These are phyloP conservation scores for Nicotiana knightiana DNA, from an alignment of 257 asterid genomes.

Conservation along the genomic window DNA sequence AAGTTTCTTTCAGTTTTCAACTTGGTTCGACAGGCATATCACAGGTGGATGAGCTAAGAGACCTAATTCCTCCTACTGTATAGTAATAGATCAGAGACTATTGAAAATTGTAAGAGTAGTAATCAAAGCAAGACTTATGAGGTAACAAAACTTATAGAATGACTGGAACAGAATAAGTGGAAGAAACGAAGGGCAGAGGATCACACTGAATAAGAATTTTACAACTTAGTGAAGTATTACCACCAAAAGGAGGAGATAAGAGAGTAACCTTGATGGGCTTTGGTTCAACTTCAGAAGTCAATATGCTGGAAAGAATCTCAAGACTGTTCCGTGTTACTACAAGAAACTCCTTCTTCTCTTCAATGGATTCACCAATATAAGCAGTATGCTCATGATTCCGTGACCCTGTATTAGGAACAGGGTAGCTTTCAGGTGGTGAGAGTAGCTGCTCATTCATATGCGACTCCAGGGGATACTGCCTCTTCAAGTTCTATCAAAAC, in stretches of 20 bases:
- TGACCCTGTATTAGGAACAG: conserved; percentile 42
- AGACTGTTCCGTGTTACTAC: conserved; percentile 67
- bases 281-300: conserved; percentile 62
- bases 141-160: not conserved
- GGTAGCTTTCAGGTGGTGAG: conserved; percentile 57
- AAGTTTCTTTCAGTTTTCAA: not conserved
- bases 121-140: not conserved
- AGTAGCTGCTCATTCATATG: conserved; percentile 46
- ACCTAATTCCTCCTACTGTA: not conserved
- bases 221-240: not conserved
- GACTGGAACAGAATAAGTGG: not conserved
- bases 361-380: conserved; percentile 46
- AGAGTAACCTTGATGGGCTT: conserved; percentile 56
- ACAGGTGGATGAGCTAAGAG: not conserved
- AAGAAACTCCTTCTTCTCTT: conserved; percentile 68
- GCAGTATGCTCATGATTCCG: conserved; percentile 32
- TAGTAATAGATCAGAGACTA: not conserved
- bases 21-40: not conserved
- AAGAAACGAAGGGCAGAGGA: not conserved
- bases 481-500: conserved; percentile 59
- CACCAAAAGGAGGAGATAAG: conserved; percentile 1
- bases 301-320: conserved; percentile 75
- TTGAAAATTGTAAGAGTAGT: not conserved
- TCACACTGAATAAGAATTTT: not conserved
- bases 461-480: conserved; percentile 48